Percentiles rank a stretch among this genome's conserved stretches.
phyloP scores from a whole-genome alignment of 345 rosid species.

The Murraya paniculata region DNA sequence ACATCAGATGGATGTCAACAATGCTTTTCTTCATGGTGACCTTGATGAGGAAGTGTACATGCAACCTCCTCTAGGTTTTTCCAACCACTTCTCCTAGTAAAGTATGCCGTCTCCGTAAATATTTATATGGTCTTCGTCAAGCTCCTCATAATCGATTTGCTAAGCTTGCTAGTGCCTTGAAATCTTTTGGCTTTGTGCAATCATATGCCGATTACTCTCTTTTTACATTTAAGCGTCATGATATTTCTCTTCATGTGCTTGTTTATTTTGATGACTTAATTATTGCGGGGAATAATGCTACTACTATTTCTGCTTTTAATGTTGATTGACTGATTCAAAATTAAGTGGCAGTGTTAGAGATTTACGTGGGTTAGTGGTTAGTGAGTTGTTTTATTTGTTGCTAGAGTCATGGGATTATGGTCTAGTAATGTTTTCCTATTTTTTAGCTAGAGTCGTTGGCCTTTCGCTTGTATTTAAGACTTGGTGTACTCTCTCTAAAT shows the following conservation, averaged over 20 bases:
- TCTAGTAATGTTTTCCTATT: no score
- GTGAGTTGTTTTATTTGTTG: no score
- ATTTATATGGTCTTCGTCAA: neutral
- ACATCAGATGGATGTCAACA: no score
- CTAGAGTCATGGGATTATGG: no score
- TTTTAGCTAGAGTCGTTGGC: no score
- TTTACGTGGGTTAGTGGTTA: no score
- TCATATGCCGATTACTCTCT: neutral
- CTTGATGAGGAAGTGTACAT: slow-evolving; percentile 3
- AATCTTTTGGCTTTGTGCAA: neutral
- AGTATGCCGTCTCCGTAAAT: slow-evolving; percentile 12
- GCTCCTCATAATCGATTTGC: slow-evolving; percentile 8
- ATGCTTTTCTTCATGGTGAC: neutral
- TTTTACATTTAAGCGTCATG: neutral
- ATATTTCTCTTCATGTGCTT: neutral
- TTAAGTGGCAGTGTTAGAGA: no score
- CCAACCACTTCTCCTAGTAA: no score
- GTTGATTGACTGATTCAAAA: no score
- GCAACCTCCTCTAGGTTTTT: neutral
- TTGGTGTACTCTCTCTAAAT: no score
- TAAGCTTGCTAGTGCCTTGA: neutral
- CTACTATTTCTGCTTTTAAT: no score
- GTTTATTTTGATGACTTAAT: slow-evolving; percentile 7
- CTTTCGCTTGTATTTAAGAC: no score
- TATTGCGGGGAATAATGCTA: neutral